phyloP scores from a whole-genome alignment of 2,329 filamentous ascomycete species.

The Cadophora luteo-olivacea region DNA sequence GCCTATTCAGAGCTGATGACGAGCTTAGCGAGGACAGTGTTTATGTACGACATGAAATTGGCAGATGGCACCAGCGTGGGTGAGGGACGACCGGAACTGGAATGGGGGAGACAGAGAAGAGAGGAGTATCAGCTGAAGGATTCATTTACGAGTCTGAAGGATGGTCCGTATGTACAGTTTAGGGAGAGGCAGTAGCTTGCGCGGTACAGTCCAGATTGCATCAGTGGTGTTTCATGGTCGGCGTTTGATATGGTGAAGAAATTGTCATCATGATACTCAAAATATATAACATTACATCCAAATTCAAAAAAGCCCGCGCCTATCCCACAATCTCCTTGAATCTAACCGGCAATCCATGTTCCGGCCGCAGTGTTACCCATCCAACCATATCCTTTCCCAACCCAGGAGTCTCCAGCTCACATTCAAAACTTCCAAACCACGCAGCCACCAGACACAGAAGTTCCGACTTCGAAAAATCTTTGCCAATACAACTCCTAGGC shows the following conservation, averaged over 20 bases:
- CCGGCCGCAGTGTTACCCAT: constrained; percentile 11
- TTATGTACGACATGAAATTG: constrained; percentile 37
- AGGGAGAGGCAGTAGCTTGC: constrained; percentile 39
- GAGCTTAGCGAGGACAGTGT: constrained; percentile 34
- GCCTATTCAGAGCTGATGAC: constrained; percentile 38
- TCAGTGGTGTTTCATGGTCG: not conserved
- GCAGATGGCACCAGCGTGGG: constrained; percentile 35
- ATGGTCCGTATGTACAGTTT: constrained; percentile 74
- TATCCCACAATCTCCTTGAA: not conserved
- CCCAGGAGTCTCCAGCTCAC: constrained; percentile 62
- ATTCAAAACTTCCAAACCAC: constrained; percentile 77
- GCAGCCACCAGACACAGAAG: constrained; percentile 82
- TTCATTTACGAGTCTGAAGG: constrained; percentile 76
- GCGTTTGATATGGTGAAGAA: constrained; percentile 5
- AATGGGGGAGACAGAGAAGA: constrained; percentile 60
- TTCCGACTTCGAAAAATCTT: constrained; percentile 80
- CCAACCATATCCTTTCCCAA: constrained; percentile 58
- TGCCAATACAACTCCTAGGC: constrained; percentile 83
- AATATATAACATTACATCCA: not conserved
- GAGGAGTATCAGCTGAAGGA: constrained; percentile 74
- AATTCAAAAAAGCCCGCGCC: not conserved
- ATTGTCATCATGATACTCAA: not conserved
- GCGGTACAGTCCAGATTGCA: not conserved
- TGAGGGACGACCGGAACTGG: constrained; percentile 44
- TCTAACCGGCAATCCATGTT: constrained; percentile 5